Conservation (phyloP, 1,284 basidiomycete genomes). For the Salmacisia buchloeana region DNA sequence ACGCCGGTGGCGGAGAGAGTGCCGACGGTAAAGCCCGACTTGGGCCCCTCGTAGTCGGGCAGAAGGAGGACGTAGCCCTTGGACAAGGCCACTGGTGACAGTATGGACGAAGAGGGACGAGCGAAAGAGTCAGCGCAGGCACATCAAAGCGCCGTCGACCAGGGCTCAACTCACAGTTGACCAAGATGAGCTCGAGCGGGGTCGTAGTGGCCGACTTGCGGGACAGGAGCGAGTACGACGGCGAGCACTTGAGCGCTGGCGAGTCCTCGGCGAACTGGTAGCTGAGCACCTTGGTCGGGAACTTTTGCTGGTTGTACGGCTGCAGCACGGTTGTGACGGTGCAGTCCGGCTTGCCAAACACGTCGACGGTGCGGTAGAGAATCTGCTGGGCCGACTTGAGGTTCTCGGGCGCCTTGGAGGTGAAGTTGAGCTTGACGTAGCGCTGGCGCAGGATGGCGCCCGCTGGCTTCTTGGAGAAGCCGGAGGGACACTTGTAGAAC, state of each 20-base stretch:
- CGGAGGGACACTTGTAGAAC: conserved; percentile 10
- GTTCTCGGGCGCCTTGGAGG: not conserved
- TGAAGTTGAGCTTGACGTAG: not conserved
- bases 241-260: conserved; percentile 8
- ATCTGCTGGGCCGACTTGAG: conserved; percentile 12
- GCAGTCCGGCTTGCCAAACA: conserved; percentile 1
- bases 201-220: not conserved
- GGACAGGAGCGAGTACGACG: conserved; percentile 8
- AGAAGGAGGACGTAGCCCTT: not conserved
- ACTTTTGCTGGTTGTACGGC: not conserved
- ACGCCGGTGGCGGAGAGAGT: not conserved
- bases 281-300: not conserved
- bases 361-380: conserved; percentile 6
- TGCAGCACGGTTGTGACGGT: conserved; percentile 2
- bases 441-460: conserved; percentile 8
- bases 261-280: conserved; percentile 10
- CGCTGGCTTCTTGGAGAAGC: not conserved
- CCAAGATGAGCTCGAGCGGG: conserved; percentile 7
- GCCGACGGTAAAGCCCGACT: conserved; percentile 4
- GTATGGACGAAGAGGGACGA: not conserved
- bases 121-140: not conserved
- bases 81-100: not conserved
- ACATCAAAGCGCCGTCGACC: not conserved
- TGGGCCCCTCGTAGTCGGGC: conserved; percentile 10
- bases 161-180: not conserved